These are phyloP conservation scores for Trichosporon coremiiforme DNA, from an alignment of 1,284 basidiomycete genomes.

Conservation along the genomic window DNA sequence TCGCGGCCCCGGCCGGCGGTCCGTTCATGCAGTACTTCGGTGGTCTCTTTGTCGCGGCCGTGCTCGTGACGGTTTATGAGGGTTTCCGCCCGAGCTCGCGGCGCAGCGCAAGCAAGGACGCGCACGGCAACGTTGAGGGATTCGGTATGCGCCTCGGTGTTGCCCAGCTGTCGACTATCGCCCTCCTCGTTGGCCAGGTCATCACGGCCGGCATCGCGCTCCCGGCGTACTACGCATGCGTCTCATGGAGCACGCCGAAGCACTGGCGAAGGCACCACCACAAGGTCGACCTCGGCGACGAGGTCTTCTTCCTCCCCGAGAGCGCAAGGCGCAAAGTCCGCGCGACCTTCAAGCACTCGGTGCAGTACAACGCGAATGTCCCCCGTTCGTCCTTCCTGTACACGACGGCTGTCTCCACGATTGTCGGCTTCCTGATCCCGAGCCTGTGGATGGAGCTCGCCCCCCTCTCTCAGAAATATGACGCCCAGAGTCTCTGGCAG, in stretches of 20 bases:
- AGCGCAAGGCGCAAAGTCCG: neutral
- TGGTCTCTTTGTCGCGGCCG: slow-evolving; percentile 18
- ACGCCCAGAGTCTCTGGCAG: slow-evolving; percentile 26
- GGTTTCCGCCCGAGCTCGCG: slow-evolving; percentile 26
- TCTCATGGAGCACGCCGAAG: slow-evolving; percentile 22
- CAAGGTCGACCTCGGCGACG: slow-evolving; percentile 27
- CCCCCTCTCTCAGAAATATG: slow-evolving; percentile 14
- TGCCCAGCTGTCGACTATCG: slow-evolving; percentile 24
- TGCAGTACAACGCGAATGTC: slow-evolving; percentile 27
- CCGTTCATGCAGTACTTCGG: slow-evolving; percentile 21
- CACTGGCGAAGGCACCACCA: slow-evolving; percentile 24
- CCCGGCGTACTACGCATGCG: slow-evolving; percentile 26
- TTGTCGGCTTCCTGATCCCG: slow-evolving; percentile 26
- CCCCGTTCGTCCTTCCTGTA: slow-evolving; percentile 27
- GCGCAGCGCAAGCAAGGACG: slow-evolving; percentile 19
- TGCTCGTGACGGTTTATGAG: slow-evolving; percentile 28
- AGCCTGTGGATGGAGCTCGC: neutral
- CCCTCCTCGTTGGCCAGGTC: slow-evolving; percentile 24
- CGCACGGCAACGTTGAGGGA: slow-evolving; percentile 21
- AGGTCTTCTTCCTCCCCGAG: slow-evolving; percentile 24
- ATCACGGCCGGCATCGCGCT: slow-evolving; percentile 25
- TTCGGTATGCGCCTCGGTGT: slow-evolving; percentile 29
- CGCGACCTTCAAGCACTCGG: slow-evolving; percentile 21
- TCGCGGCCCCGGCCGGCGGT: neutral
- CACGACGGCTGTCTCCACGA: slow-evolving; percentile 24